Evolutionary conservation across 139 green algal genomes (phyloP).

Genomic region (Picochlorum costavermella): DNA sequence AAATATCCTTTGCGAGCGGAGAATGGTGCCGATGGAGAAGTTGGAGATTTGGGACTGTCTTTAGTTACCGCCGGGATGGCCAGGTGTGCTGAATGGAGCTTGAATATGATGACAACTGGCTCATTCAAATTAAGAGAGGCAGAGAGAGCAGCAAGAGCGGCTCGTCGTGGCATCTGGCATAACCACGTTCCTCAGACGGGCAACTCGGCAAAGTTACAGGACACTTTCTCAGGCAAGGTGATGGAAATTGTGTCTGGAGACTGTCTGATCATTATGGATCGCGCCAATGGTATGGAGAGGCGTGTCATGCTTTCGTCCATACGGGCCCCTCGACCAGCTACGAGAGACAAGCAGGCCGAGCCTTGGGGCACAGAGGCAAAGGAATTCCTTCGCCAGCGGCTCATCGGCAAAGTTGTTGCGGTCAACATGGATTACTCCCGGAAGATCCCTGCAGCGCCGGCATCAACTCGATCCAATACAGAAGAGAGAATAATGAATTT

Average conservation of each 20-base stretch:
- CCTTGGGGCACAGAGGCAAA: constrained; percentile 76
- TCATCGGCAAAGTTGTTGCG: constrained; percentile 63
- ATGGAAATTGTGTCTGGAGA: constrained; percentile 87
- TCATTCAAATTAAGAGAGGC: constrained; percentile 61
- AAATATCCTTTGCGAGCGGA: constrained; percentile 10
- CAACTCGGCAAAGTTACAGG: constrained; percentile 58
- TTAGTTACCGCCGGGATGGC: constrained; percentile 52
- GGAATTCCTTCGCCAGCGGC: constrained; percentile 67
- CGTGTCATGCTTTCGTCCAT: constrained; percentile 79
- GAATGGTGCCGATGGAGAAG: not conserved
- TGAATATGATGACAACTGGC: constrained; percentile 62
- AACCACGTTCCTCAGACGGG: constrained; percentile 61
- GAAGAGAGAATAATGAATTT: constrained; percentile 61
- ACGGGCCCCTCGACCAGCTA: constrained; percentile 64
- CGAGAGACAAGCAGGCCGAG: constrained; percentile 59
- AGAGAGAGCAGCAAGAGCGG: constrained; percentile 74
- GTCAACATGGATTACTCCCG: constrained; percentile 91
- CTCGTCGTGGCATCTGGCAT: constrained; percentile 63
- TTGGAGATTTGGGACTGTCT: constrained; percentile 52
- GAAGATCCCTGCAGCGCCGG: constrained; percentile 48
- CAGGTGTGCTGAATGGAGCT: constrained; percentile 72
- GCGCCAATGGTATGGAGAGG: constrained; percentile 51
- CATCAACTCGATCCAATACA: constrained; percentile 4
- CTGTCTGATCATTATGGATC: constrained; percentile 75
- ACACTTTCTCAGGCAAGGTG: constrained; percentile 69